Base-by-base conservation (phyloP, 2,329 filamentous ascomycete species). In the Claviceps monticola region DNA sequence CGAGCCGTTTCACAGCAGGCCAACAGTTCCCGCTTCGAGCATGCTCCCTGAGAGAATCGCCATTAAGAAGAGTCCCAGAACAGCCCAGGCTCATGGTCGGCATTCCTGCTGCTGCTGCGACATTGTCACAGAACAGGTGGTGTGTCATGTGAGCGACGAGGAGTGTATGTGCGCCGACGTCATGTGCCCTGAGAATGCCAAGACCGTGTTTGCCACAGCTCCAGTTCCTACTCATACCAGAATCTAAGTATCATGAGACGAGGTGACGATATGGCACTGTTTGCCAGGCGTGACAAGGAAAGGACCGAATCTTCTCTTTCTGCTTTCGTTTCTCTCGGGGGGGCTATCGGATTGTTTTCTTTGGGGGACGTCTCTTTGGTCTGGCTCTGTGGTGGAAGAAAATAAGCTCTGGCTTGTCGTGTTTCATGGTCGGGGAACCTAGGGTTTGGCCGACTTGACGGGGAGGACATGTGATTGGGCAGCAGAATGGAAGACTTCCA, bases 91-190 rank as follows among this genome's bases (percentile, higher is more conserved):
- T 6, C 19, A 16, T 9, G 26, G 29, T 8, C 23, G 7, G 26
- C 44, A 16, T n/a, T 42, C 26, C 48, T 62, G 60, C 52, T 61
- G 60, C 48, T 62, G 59, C 53, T 62, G 60, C 48, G 52, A 59
- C 47, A 7, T 51, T 7, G 50, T 46, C 5, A 52, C 53, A 16
- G 43, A 50, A 8, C 50, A 57, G 23, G 55, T 60, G 19, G 52
- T 61, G 9, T 62, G 60, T 41, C 44, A 55, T 19, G 42, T 46
- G 46, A 51, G 29, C 37, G 53, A 38, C 17, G 52, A 57, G 36
- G 50, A 54, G 8, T 62, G 60, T 43, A 46, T 59, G 11, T 61
- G 59, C 46, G 51, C 60, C 26, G 46, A 51, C 23, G 53, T 56
- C 26, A 53, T 55, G 49, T 42, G 49, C 46, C 37, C 49, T 56